Conservation (phyloP, 805 yeast genomes). For the Tetrapisispora taiwanensis region DNA sequence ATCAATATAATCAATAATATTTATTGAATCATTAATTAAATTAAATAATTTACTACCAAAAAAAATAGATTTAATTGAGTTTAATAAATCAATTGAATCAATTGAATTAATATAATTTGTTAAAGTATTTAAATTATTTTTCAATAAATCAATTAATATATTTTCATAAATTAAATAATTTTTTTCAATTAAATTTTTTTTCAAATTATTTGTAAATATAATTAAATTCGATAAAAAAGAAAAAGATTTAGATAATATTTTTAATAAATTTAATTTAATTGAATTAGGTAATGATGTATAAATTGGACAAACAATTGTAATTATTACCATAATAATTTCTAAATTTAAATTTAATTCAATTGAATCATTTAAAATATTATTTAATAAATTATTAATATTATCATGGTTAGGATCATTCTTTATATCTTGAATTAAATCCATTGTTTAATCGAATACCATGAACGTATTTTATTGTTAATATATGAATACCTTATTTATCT, state of each 20-base stretch:
- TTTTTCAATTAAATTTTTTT: constrained; percentile 5
- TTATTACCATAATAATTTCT: constrained; percentile 8
- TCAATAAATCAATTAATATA: constrained; percentile 11
- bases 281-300: constrained; percentile 15
- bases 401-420: constrained; percentile 3
- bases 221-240: constrained; percentile 16
- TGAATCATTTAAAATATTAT: background rate
- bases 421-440: background rate
- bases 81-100: background rate
- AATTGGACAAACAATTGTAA: constrained; percentile 16
- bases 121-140: constrained; percentile 6
- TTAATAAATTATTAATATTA: constrained; percentile 2
- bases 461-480: no score
- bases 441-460: no score
- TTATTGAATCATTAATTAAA: constrained; percentile 11
- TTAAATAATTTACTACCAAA: constrained; percentile 29
- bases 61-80: constrained; percentile 13
- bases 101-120: constrained; percentile 7
- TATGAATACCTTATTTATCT: no score
- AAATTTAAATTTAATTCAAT: constrained; percentile 1
- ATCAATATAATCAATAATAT: constrained; percentile 16
- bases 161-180: constrained; percentile 1
- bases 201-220: constrained; percentile 7
- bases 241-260: constrained; percentile 8
- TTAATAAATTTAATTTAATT: constrained; percentile 3